A percentile compares a stretch with the other conserved stretches of the same genome.
phyloP scores from a whole-genome alignment of 805 yeast genomes.

The Candida tammaniensis region DNA sequence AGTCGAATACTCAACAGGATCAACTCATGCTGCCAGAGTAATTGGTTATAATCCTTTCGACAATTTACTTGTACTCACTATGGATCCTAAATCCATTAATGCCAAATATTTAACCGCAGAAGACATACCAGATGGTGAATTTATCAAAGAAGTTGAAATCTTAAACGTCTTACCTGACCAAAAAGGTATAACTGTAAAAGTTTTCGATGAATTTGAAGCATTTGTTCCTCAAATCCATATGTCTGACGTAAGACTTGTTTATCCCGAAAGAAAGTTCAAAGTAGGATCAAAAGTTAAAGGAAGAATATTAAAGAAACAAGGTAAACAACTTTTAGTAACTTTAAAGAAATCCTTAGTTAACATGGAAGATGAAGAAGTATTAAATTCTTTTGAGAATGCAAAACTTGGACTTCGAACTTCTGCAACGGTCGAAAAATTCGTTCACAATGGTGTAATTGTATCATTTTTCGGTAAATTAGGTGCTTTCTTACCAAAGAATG shows the following conservation, averaged over 20 bases:
- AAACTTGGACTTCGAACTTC: constrained; percentile 50
- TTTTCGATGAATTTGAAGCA: constrained; percentile 70
- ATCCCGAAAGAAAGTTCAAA: constrained; percentile 92
- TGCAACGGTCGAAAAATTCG: constrained; percentile 72
- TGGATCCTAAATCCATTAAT: constrained; percentile 62
- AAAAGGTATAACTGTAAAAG: constrained; percentile 64
- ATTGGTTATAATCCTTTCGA: constrained; percentile 68
- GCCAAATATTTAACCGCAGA: constrained; percentile 63
- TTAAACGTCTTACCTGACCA: constrained; percentile 52
- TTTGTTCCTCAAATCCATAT: constrained; percentile 72
- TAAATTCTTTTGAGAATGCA: constrained; percentile 38
- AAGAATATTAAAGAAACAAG: constrained; percentile 57
- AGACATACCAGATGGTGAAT: constrained; percentile 77
- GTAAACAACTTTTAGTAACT: constrained; percentile 57
- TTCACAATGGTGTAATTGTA: constrained; percentile 76
- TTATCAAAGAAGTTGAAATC: constrained; percentile 51
- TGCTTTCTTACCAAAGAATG: constrained; percentile 83
- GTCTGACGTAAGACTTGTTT: constrained; percentile 76
- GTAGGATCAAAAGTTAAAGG: constrained; percentile 79
- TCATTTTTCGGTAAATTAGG: constrained; percentile 75
- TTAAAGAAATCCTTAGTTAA: constrained; percentile 81
- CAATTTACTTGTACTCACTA: constrained; percentile 60
- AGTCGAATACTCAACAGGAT: constrained; percentile 55
- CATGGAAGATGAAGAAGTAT: constrained; percentile 53
- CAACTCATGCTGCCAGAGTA: constrained; percentile 75